These are phyloP conservation scores for Phanerochaete carnosa DNA, from an alignment of 768 basidiomycete genomes.

Conservation along the genomic window DNA sequence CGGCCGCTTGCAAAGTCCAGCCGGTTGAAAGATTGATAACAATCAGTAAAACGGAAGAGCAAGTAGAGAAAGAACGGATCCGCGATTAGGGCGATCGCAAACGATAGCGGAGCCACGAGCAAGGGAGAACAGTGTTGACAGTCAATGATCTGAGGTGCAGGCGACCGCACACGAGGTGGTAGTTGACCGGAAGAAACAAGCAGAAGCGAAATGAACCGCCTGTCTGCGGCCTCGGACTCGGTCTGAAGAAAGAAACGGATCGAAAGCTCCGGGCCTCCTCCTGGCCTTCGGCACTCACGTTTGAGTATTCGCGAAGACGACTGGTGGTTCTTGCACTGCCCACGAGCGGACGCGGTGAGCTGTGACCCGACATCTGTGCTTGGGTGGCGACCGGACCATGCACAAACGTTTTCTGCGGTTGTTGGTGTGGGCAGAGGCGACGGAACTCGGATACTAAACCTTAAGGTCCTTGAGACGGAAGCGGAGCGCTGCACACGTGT, in stretches of 20 bases:
- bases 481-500: not conserved
- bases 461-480: not conserved
- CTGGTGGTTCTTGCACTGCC: not conserved
- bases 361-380: not conserved
- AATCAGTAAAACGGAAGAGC: constrained; percentile 16
- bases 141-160: not conserved
- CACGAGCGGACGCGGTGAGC: not conserved
- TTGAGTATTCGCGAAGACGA: not conserved
- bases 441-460: constrained; percentile 6
- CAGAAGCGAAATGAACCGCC: not conserved
- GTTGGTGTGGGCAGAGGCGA: not conserved
- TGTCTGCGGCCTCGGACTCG: not conserved
- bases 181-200: not conserved
- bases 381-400: not conserved
- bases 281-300: not conserved
- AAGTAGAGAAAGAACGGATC: constrained; percentile 6
- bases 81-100: constrained; percentile 10
- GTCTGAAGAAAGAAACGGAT: not conserved
- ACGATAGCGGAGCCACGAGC: constrained; percentile 12
- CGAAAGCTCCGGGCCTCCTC: not conserved
- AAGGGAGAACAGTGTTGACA: not conserved
- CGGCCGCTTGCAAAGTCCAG: constrained; percentile 20
- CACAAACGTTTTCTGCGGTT: not conserved
- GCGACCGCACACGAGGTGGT: not conserved
- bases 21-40: constrained; percentile 21